A percentile compares a stretch with the other conserved stretches of the same genome.
These are phyloP conservation scores for Chenopodium formosanum DNA, from an alignment of 148 eudicot genomes.

Conservation along the genomic window DNA sequence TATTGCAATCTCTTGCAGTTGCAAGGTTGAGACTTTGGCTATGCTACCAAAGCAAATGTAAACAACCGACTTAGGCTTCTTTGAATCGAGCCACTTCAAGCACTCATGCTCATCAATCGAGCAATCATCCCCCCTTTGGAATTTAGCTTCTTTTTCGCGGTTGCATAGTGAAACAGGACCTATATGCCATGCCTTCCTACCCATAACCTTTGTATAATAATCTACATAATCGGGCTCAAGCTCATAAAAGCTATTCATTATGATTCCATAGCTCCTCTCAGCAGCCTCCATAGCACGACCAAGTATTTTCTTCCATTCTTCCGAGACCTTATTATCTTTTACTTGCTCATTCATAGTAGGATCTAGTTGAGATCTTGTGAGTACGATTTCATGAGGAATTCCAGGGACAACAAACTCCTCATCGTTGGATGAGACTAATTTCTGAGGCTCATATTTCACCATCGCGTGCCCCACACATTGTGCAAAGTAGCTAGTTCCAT, in stretches of 20 bases:
- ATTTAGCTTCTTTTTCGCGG: slow-evolving; percentile 25
- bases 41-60: slow-evolving; percentile 37
- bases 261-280: slow-evolving; percentile 31
- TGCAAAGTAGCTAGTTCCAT: slow-evolving; percentile 28
- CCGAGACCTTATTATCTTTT: not conserved
- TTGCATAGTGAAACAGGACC: slow-evolving; percentile 43
- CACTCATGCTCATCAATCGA: slow-evolving; percentile 24
- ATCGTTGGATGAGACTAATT: slow-evolving; percentile 15
- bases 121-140: slow-evolving; percentile 28
- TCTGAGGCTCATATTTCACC: slow-evolving; percentile 21
- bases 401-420: slow-evolving; percentile 33
- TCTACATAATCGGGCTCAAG: slow-evolving; percentile 29
- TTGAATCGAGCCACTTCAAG: slow-evolving; percentile 36
- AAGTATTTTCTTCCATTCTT: not conserved
- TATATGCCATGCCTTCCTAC: slow-evolving; percentile 33
- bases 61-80: slow-evolving; percentile 28
- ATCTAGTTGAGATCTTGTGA: slow-evolving; percentile 19
- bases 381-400: slow-evolving; percentile 32
- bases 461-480: slow-evolving; percentile 17
- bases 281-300: slow-evolving; percentile 24
- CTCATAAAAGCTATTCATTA: slow-evolving; percentile 39
- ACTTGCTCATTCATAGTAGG: not conserved
- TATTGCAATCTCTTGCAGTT: slow-evolving; percentile 30
- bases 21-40: slow-evolving; percentile 13
- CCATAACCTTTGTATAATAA: slow-evolving; percentile 21